phyloP scores from a whole-genome alignment of 2,329 filamentous ascomycete genomes.

The Colletotrichum destructivum region DNA sequence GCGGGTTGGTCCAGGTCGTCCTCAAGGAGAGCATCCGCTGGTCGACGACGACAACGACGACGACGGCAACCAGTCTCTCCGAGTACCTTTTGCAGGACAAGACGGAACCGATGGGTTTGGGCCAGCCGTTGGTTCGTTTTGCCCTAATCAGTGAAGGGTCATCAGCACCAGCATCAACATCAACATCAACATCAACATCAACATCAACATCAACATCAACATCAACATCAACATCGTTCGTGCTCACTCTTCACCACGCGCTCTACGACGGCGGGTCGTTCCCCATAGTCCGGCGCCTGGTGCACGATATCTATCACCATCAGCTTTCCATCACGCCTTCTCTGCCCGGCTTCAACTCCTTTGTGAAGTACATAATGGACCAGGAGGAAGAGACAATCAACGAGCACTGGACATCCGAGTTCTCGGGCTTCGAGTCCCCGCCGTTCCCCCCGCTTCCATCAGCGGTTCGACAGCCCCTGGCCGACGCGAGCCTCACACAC shows the following conservation, averaged over 20 bases:
- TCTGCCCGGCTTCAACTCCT: neutral
- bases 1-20: constrained; percentile 5
- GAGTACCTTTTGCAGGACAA: constrained; percentile 13
- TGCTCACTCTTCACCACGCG: constrained; percentile 43
- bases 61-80: neutral
- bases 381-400: neutral
- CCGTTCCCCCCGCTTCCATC: neutral
- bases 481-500: neutral
- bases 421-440: neutral
- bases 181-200: too few relatives aligned
- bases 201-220: too few relatives aligned
- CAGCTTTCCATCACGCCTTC: neutral
- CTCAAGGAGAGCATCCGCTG: neutral
- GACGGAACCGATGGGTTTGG: constrained; percentile 1
- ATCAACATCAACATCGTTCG: constrained; percentile 21
- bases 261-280: constrained; percentile 41
- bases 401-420: neutral
- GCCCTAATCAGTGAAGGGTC: constrained; percentile 11
- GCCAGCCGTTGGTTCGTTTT: constrained; percentile 28
- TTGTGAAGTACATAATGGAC: neutral
- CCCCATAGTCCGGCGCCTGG: neutral
- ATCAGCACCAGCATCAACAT: too few relatives aligned
- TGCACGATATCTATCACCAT: neutral
- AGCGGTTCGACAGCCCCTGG: neutral
- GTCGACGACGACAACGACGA: neutral